phyloP scores from a whole-genome alignment of 192 early-diverging fungal species.

The Podila epicladia region DNA sequence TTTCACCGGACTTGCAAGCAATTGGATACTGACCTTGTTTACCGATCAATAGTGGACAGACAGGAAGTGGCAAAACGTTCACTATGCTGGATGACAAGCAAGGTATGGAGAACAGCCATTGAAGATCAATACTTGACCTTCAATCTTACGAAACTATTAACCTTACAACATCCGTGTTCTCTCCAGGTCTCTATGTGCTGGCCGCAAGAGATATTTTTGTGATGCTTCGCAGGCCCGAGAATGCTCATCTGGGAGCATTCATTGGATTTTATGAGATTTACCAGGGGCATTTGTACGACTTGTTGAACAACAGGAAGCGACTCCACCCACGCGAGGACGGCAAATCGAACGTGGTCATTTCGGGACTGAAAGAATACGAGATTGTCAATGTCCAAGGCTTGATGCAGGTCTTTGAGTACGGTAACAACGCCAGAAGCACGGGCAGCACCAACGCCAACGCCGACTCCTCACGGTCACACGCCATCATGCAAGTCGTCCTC shows the following conservation, averaged over 20 bases:
- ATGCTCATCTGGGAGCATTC: slow-evolving; percentile 79
- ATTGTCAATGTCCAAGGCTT: slow-evolving; percentile 87
- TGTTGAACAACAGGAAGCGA: slow-evolving; percentile 89
- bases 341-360: slow-evolving; percentile 91
- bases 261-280: slow-evolving; percentile 99
- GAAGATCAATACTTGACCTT: neutral
- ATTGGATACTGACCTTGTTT: neutral
- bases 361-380: slow-evolving; percentile 88
- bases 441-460: slow-evolving; percentile 94
- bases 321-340: slow-evolving; percentile 96
- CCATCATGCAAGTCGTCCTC: slow-evolving; percentile 93
- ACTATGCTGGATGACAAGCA: slow-evolving; percentile 93
- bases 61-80: slow-evolving; percentile 94
- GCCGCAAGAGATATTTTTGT: slow-evolving; percentile 94
- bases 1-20: too few relatives aligned
- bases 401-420: slow-evolving; percentile 95
- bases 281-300: slow-evolving; percentile 94
- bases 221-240: slow-evolving; percentile 72
- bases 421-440: slow-evolving; percentile 88
- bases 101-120: slow-evolving; percentile 49
- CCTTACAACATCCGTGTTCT: too few relatives aligned
- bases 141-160: too few relatives aligned
- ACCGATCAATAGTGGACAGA: slow-evolving; percentile 75
- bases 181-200: slow-evolving; percentile 80
- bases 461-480: slow-evolving; percentile 96